Base-by-base conservation (phyloP, 2,329 filamentous ascomycete genomes). In the Xylaria sp. region DNA sequence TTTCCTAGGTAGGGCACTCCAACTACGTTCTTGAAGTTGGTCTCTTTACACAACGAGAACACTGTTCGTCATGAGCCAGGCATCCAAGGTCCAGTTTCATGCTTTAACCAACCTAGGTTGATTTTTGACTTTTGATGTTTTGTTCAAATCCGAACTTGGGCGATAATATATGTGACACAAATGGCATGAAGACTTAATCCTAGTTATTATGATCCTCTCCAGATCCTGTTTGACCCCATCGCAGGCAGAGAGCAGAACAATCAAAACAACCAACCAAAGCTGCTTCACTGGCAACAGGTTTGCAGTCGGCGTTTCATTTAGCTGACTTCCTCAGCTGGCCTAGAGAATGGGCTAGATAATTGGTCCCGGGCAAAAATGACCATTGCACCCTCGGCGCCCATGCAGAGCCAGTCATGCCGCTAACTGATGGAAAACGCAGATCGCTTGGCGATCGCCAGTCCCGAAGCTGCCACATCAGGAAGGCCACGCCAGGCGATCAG, bases 401-500 rank as follows among this genome's bases (percentile, higher is more conserved):
- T 16, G 37, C 44, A 1, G 23, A 47, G 58, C 62, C 62, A 59
- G 65, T 53, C 54, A 55, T 65, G 42, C 61, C 57, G 66, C 61
- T 65, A 65, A 40, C 29, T 60, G 25, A 58, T 35, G 10, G 5
- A 58, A 44, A 61, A 51, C 40, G 66, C 32, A 65, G 62, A 66
- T 69, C 66, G 23, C 62, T 50, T 57, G 58, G 50, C 66, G 62
- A 69, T 66, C 62, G 25, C 23, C 35, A 3, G n/a, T 53, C 16
- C 29, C 50, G 57, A 47, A 58, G 42, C 66, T 68, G 57, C 66
- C 61, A 13, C n/a, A 57, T 68, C 37, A 9, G 66, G 66, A 68
- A 68, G 66, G 61, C 64, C 60, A 47, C 48, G 6, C 40, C 29
- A 23, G 21, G 18, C 9, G 63, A 66, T 66, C 63, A 42, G 58